phyloP scores from a whole-genome alignment of 2,329 filamentous ascomycete genomes.

The Cladorrhinum sp. region DNA sequence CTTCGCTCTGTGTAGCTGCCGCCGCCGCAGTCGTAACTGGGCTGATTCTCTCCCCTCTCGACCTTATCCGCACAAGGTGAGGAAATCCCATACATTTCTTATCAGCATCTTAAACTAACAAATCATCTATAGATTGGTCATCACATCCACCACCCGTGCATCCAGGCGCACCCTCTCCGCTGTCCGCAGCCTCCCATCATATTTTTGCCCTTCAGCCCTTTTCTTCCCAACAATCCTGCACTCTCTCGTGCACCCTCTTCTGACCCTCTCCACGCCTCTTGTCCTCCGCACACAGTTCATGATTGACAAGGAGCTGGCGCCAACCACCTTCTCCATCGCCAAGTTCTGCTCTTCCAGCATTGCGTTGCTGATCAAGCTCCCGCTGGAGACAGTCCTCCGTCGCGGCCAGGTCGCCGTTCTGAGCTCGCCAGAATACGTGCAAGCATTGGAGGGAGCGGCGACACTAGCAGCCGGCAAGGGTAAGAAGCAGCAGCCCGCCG shows the following conservation, averaged over 20 bases:
- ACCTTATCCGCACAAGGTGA: conserved; percentile 76
- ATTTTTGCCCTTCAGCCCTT: conserved; percentile 67
- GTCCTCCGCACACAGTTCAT: conserved; percentile 80
- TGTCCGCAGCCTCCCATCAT: conserved; percentile 74
- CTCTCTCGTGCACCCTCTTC: conserved; percentile 76
- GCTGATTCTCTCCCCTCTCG: conserved; percentile 78
- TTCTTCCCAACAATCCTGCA: conserved; percentile 83
- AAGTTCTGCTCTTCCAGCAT: conserved; percentile 77
- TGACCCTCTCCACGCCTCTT: conserved; percentile 79
- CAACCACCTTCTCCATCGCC: conserved; percentile 75
- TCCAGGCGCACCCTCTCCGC: conserved; percentile 76
- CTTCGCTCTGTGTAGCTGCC: conserved; percentile 71
- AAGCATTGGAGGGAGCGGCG: conserved; percentile 42
- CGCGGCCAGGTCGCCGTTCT: conserved; percentile 79
- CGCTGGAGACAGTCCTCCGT: conserved; percentile 86
- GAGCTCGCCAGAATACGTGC: conserved; percentile 49
- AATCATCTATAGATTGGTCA: conserved; percentile 60
- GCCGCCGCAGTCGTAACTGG: conserved; percentile 68
- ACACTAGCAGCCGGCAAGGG: not conserved
- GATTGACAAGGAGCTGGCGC: conserved; percentile 78
- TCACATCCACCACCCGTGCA: conserved; percentile 73
- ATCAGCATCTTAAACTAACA: conserved; percentile 29
- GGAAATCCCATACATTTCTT: conserved; percentile 35
- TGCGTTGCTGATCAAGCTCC: conserved; percentile 83
- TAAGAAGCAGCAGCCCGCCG: conserved; percentile 13